Conservation (phyloP, 2,329 filamentous ascomycete species). For the Rhynchosporium graminicola region DNA sequence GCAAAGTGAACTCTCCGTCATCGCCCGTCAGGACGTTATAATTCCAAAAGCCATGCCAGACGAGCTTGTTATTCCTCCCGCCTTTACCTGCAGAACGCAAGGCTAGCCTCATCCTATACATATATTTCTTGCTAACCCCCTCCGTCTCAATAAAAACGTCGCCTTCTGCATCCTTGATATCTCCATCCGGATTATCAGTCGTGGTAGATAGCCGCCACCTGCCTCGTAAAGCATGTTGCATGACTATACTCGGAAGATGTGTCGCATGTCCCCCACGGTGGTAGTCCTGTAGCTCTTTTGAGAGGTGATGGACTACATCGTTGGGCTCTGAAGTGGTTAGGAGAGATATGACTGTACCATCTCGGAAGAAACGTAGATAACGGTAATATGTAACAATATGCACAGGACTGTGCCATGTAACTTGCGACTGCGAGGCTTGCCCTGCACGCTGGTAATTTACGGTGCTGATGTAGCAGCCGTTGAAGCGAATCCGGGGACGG, state of each 20-base stretch:
- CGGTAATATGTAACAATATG: conserved; percentile 98
- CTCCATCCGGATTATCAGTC: conserved; percentile 35
- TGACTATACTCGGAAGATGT: conserved; percentile 53
- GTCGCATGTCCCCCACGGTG: conserved; percentile 32
- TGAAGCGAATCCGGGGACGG: conserved; percentile 87
- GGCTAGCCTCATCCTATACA: conserved; percentile 78
- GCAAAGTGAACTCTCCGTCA: conserved; percentile 75
- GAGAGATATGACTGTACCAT: conserved; percentile 80
- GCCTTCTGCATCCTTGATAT: conserved; percentile 55
- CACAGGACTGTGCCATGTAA: conserved; percentile 79
- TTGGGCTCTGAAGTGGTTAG: conserved; percentile 78
- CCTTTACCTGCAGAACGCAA: conserved; percentile 65
- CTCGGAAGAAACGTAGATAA: conserved; percentile 91
- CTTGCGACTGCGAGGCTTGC: conserved; percentile 66
- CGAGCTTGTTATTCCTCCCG: conserved; percentile 79
- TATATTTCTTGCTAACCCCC: conserved; percentile 75
- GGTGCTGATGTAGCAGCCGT: conserved; percentile 93
- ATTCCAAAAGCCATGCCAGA: conserved; percentile 88
- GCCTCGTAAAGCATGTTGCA: conserved; percentile 68
- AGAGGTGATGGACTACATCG: conserved; percentile 86
- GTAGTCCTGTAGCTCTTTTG: conserved; percentile 61
- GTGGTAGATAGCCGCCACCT: conserved; percentile 59
- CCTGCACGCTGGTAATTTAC: conserved; percentile 92
- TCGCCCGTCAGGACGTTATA: conserved; percentile 89
- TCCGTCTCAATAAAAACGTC: conserved; percentile 85